Evolutionary conservation across 148 eudicot species (phyloP), one percentile per base, ranked within the genome.

Genomic region (Fagopyrum esculentum): DNA sequence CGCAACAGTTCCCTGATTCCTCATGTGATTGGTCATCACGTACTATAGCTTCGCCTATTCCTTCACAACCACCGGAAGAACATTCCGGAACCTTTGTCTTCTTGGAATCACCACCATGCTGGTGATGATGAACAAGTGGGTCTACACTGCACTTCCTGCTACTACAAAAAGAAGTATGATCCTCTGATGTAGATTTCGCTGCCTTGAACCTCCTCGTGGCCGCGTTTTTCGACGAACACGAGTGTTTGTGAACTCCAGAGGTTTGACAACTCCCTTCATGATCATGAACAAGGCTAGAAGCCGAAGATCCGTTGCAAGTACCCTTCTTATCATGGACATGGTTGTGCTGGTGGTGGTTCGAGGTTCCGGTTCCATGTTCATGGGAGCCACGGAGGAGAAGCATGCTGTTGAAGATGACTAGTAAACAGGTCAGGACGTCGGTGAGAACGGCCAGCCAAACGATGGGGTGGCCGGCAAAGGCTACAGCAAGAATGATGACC

Each of bases 371-470:
- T 26, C 50, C 75, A 2, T 74, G 79, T 5, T 49, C 74, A 6
- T 72, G 61, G 29, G 74, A 55, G n/a, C 84, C 87, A 16, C 83
- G 75, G 15, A 95, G 74, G 7, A 95, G 86, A 13, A 90, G 76
- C 99, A 95, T 95, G 81, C 99, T 95, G 79, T 92, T 95, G 30
- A 88, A 81, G 60, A 92, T 92, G 35, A 95, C 99, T 2, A 87
- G 43, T 79, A 95, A 80, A 43, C 97, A 92, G 3, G 97, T 92
- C 49, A 79, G 80, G 5, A 89, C 92, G 71, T 95, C 99, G 4
- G 85, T 89, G 0, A 95, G 85, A 30, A 95, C 99, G 0, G 99
- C 99, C 29, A 96, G 87, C 99, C 99, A 95, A 30, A 95, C 86
- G 10, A 92, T 85, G 1, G 99, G 99, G 73, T 92, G 87, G 29